These are phyloP conservation scores for Leishmania arabica DNA, from an alignment of 208 protist species.

Conservation along the genomic window DNA sequence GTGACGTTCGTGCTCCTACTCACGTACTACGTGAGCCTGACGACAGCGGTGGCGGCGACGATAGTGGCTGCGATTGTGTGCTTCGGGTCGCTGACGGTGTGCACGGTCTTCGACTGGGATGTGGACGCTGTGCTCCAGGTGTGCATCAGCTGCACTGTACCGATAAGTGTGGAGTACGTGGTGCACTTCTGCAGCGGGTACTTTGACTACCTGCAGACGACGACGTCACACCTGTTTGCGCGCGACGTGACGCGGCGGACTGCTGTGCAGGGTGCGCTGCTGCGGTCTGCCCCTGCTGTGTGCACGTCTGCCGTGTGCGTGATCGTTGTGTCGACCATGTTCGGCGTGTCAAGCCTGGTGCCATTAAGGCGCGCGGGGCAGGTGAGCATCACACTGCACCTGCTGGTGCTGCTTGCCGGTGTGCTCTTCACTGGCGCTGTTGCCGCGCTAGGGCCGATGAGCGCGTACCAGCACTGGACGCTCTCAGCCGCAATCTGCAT, in stretches of 20 bases:
- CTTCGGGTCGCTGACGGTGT: conserved; percentile 48
- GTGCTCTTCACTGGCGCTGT: conserved; percentile 38
- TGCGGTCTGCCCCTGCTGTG: conserved; percentile 42
- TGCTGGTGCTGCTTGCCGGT: conserved; percentile 39
- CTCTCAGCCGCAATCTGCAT: conserved; percentile 36
- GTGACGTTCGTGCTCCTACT: conserved; percentile 41
- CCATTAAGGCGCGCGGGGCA: conserved; percentile 39
- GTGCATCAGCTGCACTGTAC: conserved; percentile 50
- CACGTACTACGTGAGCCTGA: conserved; percentile 46
- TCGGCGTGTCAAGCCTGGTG: conserved; percentile 35
- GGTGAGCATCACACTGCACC: conserved; percentile 42
- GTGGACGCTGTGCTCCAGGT: conserved; percentile 52
- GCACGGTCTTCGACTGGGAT: conserved; percentile 38
- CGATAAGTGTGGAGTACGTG: conserved; percentile 53
- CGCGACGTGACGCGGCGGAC: conserved; percentile 29
- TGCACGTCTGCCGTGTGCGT: conserved; percentile 36
- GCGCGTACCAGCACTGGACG: conserved; percentile 44
- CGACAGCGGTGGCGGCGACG: conserved; percentile 27
- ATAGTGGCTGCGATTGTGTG: conserved; percentile 39
- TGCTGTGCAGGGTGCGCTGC: conserved; percentile 42
- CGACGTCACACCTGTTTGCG: conserved; percentile 62
- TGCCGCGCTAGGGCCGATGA: conserved; percentile 37
- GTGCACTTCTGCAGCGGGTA: conserved; percentile 57
- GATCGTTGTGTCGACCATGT: conserved; percentile 40
- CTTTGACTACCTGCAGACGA: conserved; percentile 66